Conservation (phyloP, 495 filamentous ascomycete species). For the Penicillium canariense region DNA sequence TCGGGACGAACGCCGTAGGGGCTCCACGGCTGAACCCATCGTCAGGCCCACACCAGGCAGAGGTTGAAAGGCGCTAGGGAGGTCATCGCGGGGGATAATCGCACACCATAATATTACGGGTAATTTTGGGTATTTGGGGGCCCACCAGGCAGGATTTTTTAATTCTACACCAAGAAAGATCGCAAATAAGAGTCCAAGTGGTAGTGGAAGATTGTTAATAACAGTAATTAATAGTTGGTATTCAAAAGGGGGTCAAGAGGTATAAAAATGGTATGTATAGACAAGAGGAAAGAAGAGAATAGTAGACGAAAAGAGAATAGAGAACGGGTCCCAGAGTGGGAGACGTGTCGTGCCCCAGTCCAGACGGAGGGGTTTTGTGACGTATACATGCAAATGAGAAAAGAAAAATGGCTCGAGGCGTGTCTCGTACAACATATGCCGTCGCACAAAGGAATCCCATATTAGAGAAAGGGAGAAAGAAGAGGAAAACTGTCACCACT, state of each 20-base stretch:
- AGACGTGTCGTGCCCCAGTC: conserved; percentile 13
- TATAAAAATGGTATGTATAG: not conserved
- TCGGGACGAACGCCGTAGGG: too few relatives aligned
- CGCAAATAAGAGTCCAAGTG: not conserved
- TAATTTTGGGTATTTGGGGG: conserved; percentile 12
- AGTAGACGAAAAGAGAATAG: not conserved
- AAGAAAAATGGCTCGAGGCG: conserved; percentile 16
- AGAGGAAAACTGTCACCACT: conserved; percentile 16
- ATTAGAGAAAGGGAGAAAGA: conserved; percentile 12
- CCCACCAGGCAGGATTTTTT: not conserved
- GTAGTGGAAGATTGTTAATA: too few relatives aligned
- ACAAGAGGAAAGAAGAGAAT: conserved; percentile 1
- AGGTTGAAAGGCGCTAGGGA: conserved; percentile 17
- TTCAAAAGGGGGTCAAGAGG: conserved; percentile 5
- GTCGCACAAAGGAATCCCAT: conserved; percentile 11
- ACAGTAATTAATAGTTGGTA: conserved; percentile 13
- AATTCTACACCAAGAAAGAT: too few relatives aligned
- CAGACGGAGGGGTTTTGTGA: conserved; percentile 1
- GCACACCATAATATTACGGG: conserved; percentile 32
- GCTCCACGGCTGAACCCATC: conserved; percentile 12
- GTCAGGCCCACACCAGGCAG: conserved; percentile 11
- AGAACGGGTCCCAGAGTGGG: too few relatives aligned
- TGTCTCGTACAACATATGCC: conserved; percentile 29
- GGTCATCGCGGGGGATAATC: conserved; percentile 26
- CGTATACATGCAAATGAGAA: conserved; percentile 5